phyloP scores from a whole-genome alignment of 371 early-diverging fungal genomes.

The Mortierella sp. region DNA sequence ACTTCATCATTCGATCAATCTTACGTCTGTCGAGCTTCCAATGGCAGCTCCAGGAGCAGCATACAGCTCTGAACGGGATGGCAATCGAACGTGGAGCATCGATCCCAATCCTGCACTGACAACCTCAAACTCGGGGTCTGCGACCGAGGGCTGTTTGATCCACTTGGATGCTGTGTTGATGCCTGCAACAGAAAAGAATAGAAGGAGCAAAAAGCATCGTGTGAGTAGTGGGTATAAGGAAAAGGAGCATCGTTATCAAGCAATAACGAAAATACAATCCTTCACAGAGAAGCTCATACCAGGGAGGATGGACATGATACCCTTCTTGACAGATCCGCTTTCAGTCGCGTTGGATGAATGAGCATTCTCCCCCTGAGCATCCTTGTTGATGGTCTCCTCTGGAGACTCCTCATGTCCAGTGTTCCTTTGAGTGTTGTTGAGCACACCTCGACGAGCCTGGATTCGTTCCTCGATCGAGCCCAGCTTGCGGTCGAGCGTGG shows the following conservation, averaged over 20 bases:
- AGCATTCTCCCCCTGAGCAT: too few relatives aligned
- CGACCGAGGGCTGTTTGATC: conserved; percentile 56
- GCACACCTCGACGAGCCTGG: conserved; percentile 50
- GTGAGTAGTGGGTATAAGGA: background rate
- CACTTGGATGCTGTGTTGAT: conserved; percentile 58
- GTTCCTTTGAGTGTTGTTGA: conserved; percentile 10
- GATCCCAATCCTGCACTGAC: conserved; percentile 63
- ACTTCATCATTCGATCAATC: background rate
- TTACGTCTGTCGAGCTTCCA: conserved; percentile 67
- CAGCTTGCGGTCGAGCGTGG: conserved; percentile 49
- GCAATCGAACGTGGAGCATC: conserved; percentile 56
- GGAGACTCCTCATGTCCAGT: conserved; percentile 4
- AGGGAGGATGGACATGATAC: conserved; percentile 52
- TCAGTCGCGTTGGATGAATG: too few relatives aligned
- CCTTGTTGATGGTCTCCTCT: too few relatives aligned
- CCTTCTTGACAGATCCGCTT: conserved; percentile 20
- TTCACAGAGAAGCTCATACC: conserved; percentile 14
- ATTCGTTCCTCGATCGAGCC: conserved; percentile 53
- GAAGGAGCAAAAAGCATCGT: background rate
- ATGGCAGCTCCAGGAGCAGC: conserved; percentile 71
- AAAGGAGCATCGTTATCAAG: too few relatives aligned
- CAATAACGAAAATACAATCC: too few relatives aligned
- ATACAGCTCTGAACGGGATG: conserved; percentile 69
- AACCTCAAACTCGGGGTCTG: conserved; percentile 69
- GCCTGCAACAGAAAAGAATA: conserved; percentile 12